A percentile compares a stretch with the other conserved stretches of the same genome.
phyloP scores from a whole-genome alignment of 139 green algal species.

The Tetradesmus lagerheimii region DNA sequence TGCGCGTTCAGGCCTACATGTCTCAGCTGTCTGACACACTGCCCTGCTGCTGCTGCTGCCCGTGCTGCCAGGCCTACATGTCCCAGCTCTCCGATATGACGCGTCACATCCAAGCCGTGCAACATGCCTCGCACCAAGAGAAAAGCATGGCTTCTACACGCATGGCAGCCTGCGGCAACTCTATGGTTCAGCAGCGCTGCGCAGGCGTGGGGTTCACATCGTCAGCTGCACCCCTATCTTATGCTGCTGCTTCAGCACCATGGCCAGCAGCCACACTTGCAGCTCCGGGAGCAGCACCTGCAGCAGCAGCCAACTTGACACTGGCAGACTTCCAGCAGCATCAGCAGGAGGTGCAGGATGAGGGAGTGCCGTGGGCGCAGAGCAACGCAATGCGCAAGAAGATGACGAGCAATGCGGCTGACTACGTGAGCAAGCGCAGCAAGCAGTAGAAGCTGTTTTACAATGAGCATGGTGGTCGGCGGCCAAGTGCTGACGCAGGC shows the following conservation, averaged over 20 bases:
- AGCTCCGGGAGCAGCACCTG: neutral
- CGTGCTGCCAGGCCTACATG: neutral
- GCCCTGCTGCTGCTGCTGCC: neutral
- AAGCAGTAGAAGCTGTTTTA: no score
- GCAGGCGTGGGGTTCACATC: neutral
- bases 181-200: neutral
- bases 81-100: neutral
- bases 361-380: neutral
- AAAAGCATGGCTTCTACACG: neutral
- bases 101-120: neutral
- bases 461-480: no score
- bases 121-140: neutral
- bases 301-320: neutral
- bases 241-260: neutral
- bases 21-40: neutral
- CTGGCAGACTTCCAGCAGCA: neutral
- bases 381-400: slow-evolving; percentile 12
- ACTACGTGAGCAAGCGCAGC: slow-evolving; percentile 20
- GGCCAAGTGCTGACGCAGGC: no score
- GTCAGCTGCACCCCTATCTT: neutral
- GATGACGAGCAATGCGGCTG: neutral
- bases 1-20: no score
- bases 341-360: neutral
- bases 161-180: neutral
- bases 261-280: no score